These are phyloP conservation scores for Flaveria trinervia DNA, from an alignment of 129 eudicot genomes.

Conservation along the genomic window DNA sequence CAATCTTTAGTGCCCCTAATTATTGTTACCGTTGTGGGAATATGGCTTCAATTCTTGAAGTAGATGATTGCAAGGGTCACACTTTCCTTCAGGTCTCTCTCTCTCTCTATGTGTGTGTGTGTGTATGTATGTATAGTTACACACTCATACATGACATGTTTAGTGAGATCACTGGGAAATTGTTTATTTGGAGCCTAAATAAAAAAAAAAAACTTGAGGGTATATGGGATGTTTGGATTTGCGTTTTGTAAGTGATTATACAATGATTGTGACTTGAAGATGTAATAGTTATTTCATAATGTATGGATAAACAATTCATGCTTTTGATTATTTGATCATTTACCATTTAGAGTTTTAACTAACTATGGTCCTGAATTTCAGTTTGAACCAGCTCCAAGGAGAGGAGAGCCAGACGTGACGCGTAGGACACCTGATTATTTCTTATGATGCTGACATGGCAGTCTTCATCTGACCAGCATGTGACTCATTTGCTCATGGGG, in stretches of 20 bases:
- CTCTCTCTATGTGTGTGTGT: neutral
- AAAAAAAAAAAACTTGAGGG: no score
- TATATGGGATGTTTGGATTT: no score
- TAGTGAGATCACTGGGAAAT: neutral
- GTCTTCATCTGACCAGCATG: slow-evolving; percentile 14
- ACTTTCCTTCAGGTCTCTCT: slow-evolving; percentile 79
- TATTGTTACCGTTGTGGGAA: slow-evolving; percentile 96
- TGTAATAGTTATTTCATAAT: no score
- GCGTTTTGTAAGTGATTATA: no score
- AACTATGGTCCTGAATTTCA: slow-evolving; percentile 33
- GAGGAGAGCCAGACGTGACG: slow-evolving; percentile 91
- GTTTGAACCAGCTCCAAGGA: slow-evolving; percentile 96
- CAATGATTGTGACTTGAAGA: no score
- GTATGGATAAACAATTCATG: neutral
- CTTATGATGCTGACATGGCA: slow-evolving; percentile 46
- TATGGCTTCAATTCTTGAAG: slow-evolving; percentile 92
- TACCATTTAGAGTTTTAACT: neutral
- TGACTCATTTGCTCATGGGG: slow-evolving; percentile 32
- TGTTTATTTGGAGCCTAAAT: no score
- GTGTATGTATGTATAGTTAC: neutral
- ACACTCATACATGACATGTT: neutral
- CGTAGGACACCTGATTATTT: slow-evolving; percentile 89
- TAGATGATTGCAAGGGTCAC: slow-evolving; percentile 86
- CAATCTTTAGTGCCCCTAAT: slow-evolving; percentile 90
- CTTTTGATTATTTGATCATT: neutral